Conservation (phyloP, 768 basidiomycete species). For the Xerocomellus chrysenteron region DNA sequence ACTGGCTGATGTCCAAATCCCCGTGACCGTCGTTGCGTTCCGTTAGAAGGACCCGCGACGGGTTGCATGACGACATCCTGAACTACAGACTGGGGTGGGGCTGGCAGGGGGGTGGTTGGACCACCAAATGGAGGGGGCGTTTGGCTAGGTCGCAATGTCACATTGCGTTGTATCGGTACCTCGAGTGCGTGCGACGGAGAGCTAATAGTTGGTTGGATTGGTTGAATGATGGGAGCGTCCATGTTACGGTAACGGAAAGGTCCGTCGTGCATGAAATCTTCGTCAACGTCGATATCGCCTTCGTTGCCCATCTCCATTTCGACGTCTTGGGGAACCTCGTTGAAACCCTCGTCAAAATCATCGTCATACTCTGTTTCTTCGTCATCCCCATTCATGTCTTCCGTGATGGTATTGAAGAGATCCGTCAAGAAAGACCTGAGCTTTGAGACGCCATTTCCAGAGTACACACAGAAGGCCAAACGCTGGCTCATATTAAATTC, state of each 20-base stretch:
- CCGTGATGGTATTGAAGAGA: slow-evolving; percentile 72
- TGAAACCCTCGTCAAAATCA: slow-evolving; percentile 36
- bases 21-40: slow-evolving; percentile 40
- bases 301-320: slow-evolving; percentile 37
- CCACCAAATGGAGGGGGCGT: slow-evolving; percentile 7
- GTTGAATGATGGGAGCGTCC: slow-evolving; percentile 12
- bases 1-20: slow-evolving; percentile 54
- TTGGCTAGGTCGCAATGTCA: slow-evolving; percentile 20
- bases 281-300: slow-evolving; percentile 46
- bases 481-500: slow-evolving; percentile 92
- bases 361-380: slow-evolving; percentile 69
- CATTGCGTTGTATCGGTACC: slow-evolving; percentile 31
- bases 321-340: slow-evolving; percentile 30
- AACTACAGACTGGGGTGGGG: slow-evolving; percentile 3
- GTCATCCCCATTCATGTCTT: slow-evolving; percentile 60
- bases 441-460: slow-evolving; percentile 83
- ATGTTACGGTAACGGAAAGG: slow-evolving; percentile 27
- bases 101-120: not conserved
- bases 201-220: slow-evolving; percentile 9
- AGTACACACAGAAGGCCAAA: slow-evolving; percentile 93
- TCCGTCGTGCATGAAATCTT: slow-evolving; percentile 38
- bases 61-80: slow-evolving; percentile 34
- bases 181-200: slow-evolving; percentile 21
- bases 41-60: slow-evolving; percentile 37
- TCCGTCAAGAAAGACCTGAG: slow-evolving; percentile 78